These are phyloP conservation scores for Knoxdaviesia proteae DNA, from an alignment of 2,329 filamentous ascomycete species.

Conservation along the genomic window DNA sequence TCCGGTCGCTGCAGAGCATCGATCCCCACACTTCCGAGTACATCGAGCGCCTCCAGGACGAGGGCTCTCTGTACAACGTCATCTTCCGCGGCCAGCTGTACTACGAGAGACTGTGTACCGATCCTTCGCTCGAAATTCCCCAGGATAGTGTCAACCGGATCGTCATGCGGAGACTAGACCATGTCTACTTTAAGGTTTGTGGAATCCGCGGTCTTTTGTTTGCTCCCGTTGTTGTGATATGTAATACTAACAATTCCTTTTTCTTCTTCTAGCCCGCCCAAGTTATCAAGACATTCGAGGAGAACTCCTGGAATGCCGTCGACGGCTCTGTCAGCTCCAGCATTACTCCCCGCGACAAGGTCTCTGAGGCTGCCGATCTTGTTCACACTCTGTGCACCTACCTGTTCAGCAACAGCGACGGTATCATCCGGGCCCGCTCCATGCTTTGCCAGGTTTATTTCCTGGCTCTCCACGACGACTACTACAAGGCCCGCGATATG, in stretches of 20 bases:
- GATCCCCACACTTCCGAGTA: conserved; percentile 98
- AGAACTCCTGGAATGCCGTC: conserved; percentile 76
- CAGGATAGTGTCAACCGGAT: conserved; percentile 86
- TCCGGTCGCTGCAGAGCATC: conserved; percentile 88
- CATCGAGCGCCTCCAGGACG: conserved; percentile 83
- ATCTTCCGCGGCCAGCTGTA: conserved; percentile 80
- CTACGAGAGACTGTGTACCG: conserved; percentile 59
- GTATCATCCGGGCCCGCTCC: conserved; percentile 84
- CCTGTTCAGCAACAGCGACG: conserved; percentile 83
- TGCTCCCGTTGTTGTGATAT: not conserved
- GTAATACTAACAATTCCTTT: not conserved
- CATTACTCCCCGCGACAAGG: conserved; percentile 54
- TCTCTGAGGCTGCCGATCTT: conserved; percentile 50
- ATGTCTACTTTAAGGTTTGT: conserved; percentile 88
- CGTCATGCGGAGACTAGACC: conserved; percentile 83
- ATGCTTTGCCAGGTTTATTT: conserved; percentile 99
- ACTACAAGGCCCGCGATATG: conserved; percentile 95
- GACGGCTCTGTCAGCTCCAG: conserved; percentile 49
- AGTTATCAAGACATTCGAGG: conserved; percentile 83
- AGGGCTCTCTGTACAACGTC: conserved; percentile 76
- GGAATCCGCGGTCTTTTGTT: too few species aligned
- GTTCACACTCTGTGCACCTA: conserved; percentile 84
- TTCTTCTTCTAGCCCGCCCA: conserved; percentile 43
- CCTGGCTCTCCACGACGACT: conserved; percentile 89
- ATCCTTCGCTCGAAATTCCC: conserved; percentile 46